A percentile compares a stretch with the other conserved stretches of the same genome.
phyloP scores from a whole-genome alignment of 768 basidiomycete genomes.

The Agaricus blazei region DNA sequence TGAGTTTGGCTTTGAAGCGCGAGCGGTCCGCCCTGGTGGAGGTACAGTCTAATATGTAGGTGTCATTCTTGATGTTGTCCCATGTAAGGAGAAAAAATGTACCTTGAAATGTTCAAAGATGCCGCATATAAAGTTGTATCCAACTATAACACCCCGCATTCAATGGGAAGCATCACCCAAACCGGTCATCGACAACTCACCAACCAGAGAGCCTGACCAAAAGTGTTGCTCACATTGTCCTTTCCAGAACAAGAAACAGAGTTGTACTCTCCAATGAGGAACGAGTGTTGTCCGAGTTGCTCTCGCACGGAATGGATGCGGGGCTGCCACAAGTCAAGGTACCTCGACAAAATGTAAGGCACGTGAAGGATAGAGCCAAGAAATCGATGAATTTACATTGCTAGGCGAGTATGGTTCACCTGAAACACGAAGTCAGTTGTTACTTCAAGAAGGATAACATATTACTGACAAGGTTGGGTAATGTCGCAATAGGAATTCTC shows the following conservation, averaged over 20 bases:
- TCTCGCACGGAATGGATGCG: slow-evolving; percentile 41
- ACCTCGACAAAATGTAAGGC: slow-evolving; percentile 24
- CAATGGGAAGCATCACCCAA: not conserved
- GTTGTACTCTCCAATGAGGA: slow-evolving; percentile 51
- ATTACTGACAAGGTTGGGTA: slow-evolving; percentile 39
- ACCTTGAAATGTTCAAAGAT: slow-evolving; percentile 46
- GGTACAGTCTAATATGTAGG: slow-evolving; percentile 32
- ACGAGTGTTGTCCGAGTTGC: slow-evolving; percentile 42
- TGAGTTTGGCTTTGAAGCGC: slow-evolving; percentile 46
- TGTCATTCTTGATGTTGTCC: not conserved
- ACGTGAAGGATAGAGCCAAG: not conserved
- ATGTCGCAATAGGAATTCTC: slow-evolving; percentile 39
- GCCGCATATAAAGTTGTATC: slow-evolving; percentile 44
- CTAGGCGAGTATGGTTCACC: slow-evolving; percentile 51
- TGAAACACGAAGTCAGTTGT: slow-evolving; percentile 14
- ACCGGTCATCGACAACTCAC: slow-evolving; percentile 15
- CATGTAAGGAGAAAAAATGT: slow-evolving; percentile 1
- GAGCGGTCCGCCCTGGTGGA: slow-evolving; percentile 52
- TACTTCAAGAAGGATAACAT: not conserved
- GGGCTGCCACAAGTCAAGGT: slow-evolving; percentile 52
- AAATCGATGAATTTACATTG: slow-evolving; percentile 24
- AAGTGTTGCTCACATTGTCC: slow-evolving; percentile 46
- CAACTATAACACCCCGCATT: slow-evolving; percentile 20
- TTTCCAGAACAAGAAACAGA: slow-evolving; percentile 50
- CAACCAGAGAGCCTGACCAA: slow-evolving; percentile 52